Percentiles rank a stretch among this genome's conserved stretches.
phyloP scores from a whole-genome alignment of 176 grass and related monocot species.

The Aechmea fasciata region DNA sequence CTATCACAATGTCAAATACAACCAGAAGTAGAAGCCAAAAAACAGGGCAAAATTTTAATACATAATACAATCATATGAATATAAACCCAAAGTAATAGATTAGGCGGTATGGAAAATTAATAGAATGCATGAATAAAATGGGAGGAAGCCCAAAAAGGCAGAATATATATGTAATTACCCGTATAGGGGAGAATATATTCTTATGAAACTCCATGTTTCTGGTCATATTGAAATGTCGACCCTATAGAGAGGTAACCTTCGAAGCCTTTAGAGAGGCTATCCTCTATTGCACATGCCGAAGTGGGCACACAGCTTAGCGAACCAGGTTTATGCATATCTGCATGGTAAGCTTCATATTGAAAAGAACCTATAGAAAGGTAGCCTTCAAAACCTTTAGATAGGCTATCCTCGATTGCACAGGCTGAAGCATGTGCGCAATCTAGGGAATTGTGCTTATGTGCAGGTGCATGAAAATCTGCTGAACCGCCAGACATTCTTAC shows the following conservation, averaged over 20 bases:
- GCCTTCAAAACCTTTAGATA: conserved; percentile 70
- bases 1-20: neutral
- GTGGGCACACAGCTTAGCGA: conserved; percentile 55
- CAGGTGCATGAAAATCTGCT: conserved; percentile 28
- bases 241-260: conserved; percentile 66
- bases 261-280: conserved; percentile 66
- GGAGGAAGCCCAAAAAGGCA: neutral
- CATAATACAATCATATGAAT: neutral
- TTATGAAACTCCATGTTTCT: conserved; percentile 28
- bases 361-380: conserved; percentile 57
- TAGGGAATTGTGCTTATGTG: conserved; percentile 41
- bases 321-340: conserved; percentile 36
- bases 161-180: neutral
- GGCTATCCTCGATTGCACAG: conserved; percentile 51
- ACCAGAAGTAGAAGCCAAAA: neutral
- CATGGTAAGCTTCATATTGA: conserved; percentile 14
- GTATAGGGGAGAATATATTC: neutral
- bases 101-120: neutral
- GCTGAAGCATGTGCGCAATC: conserved; percentile 47
- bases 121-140: neutral
- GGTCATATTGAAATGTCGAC: conserved; percentile 31
- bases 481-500: conserved; percentile 26
- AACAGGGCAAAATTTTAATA: neutral
- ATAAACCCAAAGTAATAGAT: neutral
- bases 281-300: conserved; percentile 50